Conservation (phyloP, 768 basidiomycete genomes). For the Hericium erinaceus region DNA sequence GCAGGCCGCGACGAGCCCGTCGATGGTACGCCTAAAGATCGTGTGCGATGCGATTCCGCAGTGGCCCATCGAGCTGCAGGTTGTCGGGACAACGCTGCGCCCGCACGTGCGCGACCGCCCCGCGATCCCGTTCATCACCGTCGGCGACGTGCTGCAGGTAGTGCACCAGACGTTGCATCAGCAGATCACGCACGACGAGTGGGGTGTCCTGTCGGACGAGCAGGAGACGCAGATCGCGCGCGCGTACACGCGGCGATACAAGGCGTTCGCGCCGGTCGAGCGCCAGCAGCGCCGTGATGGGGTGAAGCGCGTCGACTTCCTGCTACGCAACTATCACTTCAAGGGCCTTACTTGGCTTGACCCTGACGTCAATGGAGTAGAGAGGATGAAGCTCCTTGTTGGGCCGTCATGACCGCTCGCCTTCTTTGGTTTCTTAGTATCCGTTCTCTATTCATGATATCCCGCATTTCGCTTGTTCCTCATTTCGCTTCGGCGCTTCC, state of each 20-base stretch:
- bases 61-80: slow-evolving; percentile 13
- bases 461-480: no score
- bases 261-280: slow-evolving; percentile 4
- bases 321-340: slow-evolving; percentile 10
- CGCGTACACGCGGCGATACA: slow-evolving; percentile 15
- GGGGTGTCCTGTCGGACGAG: slow-evolving; percentile 6
- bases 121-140: slow-evolving; percentile 8
- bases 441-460: no score
- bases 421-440: no score
- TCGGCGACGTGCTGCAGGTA: slow-evolving; percentile 10
- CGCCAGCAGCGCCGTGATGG: slow-evolving; percentile 9
- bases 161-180: slow-evolving; percentile 10
- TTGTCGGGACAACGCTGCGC: slow-evolving; percentile 8
- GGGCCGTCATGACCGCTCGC: slow-evolving; percentile 1
- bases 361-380: slow-evolving; percentile 8
- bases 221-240: slow-evolving; percentile 14
- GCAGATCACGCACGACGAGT: slow-evolving; percentile 15
- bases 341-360: slow-evolving; percentile 11
- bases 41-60: slow-evolving; percentile 12
- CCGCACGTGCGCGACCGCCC: slow-evolving; percentile 9
- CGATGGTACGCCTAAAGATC: slow-evolving; percentile 12
- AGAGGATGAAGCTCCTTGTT: slow-evolving; percentile 7
- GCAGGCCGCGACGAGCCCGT: slow-evolving; percentile 12
- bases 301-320: slow-evolving; percentile 15
- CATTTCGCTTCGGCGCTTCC: no score